Evolutionary conservation across 169 alveolate genomes (phyloP).

Genomic region (Cryptosporidium bovis): DNA sequence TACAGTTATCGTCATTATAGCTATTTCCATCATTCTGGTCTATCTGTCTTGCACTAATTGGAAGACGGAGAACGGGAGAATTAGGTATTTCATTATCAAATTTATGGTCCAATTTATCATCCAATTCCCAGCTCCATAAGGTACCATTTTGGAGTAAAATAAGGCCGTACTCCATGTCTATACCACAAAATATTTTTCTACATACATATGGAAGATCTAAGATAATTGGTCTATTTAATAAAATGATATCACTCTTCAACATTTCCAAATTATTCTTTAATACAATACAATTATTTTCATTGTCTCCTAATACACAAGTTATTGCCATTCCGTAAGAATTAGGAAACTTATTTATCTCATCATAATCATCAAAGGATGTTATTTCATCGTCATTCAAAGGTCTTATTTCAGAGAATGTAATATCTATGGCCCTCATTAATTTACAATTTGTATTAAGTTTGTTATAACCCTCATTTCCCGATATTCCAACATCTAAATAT

Average conservation of each 20-base stretch:
- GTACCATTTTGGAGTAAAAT: slow-evolving; percentile 58
- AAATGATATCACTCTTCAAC: background rate
- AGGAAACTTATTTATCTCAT: slow-evolving; percentile 21
- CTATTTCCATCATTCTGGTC: background rate
- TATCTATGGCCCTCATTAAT: slow-evolving; percentile 38
- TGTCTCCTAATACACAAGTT: slow-evolving; percentile 3
- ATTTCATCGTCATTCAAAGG: slow-evolving; percentile 29
- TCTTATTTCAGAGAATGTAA: slow-evolving; percentile 32
- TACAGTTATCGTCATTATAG: background rate
- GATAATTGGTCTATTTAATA: background rate
- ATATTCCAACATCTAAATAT: background rate
- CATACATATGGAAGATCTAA: slow-evolving; percentile 44
- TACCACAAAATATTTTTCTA: slow-evolving; percentile 51
- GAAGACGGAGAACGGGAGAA: background rate
- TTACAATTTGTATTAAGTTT: background rate
- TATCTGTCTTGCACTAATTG: background rate
- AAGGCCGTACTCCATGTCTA: slow-evolving; percentile 35
- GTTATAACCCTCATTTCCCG: no score
- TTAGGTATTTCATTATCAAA: background rate
- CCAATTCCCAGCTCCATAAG: slow-evolving; percentile 43
- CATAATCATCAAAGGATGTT: background rate
- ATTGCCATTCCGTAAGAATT: slow-evolving; percentile 68
- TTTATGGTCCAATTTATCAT: background rate
- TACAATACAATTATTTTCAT: slow-evolving; percentile 15
- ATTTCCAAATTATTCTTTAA: background rate